Evolutionary conservation across 2,329 filamentous ascomycete genomes (phyloP), one percentile per base, ranked within the genome.

Genomic region (Camptophora hylomeconis): DNA sequence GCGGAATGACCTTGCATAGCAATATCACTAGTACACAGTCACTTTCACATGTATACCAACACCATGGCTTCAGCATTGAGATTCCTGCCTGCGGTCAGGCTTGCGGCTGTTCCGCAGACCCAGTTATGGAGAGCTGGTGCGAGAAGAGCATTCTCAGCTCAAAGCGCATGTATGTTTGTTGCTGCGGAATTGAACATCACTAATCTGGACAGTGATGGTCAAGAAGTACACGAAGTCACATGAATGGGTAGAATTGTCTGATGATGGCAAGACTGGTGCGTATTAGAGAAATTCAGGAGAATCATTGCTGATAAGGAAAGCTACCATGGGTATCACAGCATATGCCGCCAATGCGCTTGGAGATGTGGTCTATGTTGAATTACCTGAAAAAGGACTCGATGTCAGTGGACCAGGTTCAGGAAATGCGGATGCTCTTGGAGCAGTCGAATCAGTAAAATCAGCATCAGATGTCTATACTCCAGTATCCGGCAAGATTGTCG

Each of bases 391-490:
- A 32, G 77, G 73, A 41, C 63, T 75, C 45, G 70, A 77, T 46
- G 69, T 92, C 37, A 58, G 60, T 34, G n/a, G n/a, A n/a, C n/a
- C n/a, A n/a, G n/a, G n/a, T n/a, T n/a, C n/a, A n/a, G n/a, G n/a
- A n/a, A 69, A 75, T 33, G 84, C 84, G 48, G 87, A 95, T 51
- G 68, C 79, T 41, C 80, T 95, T 45, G 89, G 89, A 44, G 84
- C 87, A 36, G 87, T 98, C 46, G 89, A 98, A 65, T 94, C 84
- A 3, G 89, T 98, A 57, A 98, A 98, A 69, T 89, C 80, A 39
- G 89, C 89, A n/a, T 87, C 82, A 40, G 89, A 98, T 55, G 93
- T 98, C 65, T 79, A 93, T 61, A 76, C 83, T 9, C 89, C 89
- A 11, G 70, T 94, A 42, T 61, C 68, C 29, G 87, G 87, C 51